Evolutionary conservation across 2,329 filamentous ascomycete genomes (phyloP).

Genomic region (Ceratocystis smalleyi): DNA sequence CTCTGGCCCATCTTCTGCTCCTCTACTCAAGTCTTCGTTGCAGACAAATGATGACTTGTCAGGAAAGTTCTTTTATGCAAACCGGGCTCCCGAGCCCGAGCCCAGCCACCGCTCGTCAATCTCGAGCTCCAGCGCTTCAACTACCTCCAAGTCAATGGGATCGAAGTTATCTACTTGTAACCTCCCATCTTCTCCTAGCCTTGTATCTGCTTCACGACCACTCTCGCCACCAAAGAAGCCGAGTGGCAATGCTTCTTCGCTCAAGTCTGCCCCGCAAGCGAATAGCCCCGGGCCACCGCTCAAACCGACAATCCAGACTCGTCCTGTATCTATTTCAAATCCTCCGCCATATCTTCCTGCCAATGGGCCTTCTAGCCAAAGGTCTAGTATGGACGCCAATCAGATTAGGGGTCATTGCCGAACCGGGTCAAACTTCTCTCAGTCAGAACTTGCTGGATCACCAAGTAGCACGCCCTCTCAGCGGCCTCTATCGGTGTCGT

Average conservation of each 20-base stretch:
- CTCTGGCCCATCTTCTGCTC: slow-evolving; percentile 17
- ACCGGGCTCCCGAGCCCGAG: slow-evolving; percentile 41
- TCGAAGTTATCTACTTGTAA: slow-evolving; percentile 27
- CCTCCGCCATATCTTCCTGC: slow-evolving; percentile 12
- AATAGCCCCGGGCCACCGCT: slow-evolving; percentile 7
- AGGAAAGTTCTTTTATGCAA: slow-evolving; percentile 62
- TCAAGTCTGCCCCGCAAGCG: slow-evolving; percentile 8
- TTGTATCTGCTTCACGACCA: slow-evolving; percentile 10
- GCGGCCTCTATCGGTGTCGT: slow-evolving; percentile 20
- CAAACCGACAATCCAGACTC: slow-evolving; percentile 10
- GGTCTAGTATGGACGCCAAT: slow-evolving; percentile 11
- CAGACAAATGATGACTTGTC: slow-evolving; percentile 19
- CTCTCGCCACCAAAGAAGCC: slow-evolving; percentile 15
- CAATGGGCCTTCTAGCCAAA: slow-evolving; percentile 7
- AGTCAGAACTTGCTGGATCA: slow-evolving; percentile 7
- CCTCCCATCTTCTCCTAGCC: slow-evolving; percentile 14
- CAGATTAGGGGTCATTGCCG: slow-evolving; percentile 7
- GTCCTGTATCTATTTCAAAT: slow-evolving; percentile 14
- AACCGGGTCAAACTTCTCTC: slow-evolving; percentile 11
- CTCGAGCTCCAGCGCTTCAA: slow-evolving; percentile 33
- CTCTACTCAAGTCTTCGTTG: slow-evolving; percentile 9
- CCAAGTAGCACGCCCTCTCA: slow-evolving; percentile 13
- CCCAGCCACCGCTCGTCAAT: slow-evolving; percentile 25
- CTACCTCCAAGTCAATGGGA: slow-evolving; percentile 26
- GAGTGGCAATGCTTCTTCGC: not conserved